A percentile compares a stretch with the other conserved stretches of the same genome.
Conservation (phyloP, 225 moss, liverwort and hornwort species). For the Ulota crispa region DNA sequence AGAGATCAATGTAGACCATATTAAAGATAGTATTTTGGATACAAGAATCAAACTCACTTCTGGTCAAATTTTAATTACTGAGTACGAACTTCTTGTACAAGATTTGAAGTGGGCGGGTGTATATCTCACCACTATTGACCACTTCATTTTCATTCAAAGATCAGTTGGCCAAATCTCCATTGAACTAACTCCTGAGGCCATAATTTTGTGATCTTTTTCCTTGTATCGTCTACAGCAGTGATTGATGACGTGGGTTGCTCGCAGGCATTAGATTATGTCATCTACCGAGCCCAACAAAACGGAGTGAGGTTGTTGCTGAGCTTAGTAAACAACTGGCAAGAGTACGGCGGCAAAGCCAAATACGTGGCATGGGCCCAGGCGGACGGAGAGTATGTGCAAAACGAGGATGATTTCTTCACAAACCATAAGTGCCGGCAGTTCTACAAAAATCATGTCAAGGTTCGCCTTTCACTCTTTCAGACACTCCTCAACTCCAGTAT, state of each 20-base stretch:
- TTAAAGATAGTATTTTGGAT: not conserved
- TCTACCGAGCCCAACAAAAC: conserved; percentile 48
- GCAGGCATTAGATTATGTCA: conserved; percentile 67
- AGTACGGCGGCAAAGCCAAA: conserved; percentile 62
- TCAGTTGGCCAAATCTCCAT: not conserved
- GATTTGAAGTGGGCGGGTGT: not conserved
- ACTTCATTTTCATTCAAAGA: not conserved
- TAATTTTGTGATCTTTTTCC: not conserved
- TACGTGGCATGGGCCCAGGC: conserved; percentile 61
- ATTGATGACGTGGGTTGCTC: conserved; percentile 14
- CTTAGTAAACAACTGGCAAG: conserved; percentile 59
- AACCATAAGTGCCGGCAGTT: conserved; percentile 46
- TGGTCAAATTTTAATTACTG: not conserved
- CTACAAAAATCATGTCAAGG: conserved; percentile 71
- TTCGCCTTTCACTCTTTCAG: not conserved
- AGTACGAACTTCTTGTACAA: not conserved
- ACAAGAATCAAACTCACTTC: not conserved
- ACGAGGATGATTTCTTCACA: conserved; percentile 60
- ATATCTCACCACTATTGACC: not conserved
- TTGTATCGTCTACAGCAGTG: not conserved
- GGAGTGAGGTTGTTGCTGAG: conserved; percentile 63
- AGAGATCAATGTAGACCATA: not conserved
- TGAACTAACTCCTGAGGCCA: not conserved
- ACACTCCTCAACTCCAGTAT: not conserved
- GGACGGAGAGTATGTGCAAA: conserved; percentile 37